phyloP scores from a whole-genome alignment of 2,329 filamentous ascomycete genomes.

The Cryphonectria parasitica region DNA sequence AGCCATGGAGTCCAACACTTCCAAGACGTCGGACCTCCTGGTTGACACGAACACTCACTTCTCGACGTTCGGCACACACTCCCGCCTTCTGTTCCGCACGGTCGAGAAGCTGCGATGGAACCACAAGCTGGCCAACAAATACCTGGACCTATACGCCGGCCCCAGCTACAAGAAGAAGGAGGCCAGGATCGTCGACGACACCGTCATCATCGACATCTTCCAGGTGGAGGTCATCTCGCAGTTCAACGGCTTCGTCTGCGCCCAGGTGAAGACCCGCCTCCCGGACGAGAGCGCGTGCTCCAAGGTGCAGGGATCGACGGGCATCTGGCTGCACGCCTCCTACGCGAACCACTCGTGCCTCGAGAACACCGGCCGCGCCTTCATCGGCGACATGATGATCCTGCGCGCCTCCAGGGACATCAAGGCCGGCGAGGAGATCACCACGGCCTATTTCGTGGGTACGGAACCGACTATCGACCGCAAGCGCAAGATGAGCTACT shows the following conservation, averaged over 20 bases:
- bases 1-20: neutral
- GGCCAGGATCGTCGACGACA: conserved; percentile 24
- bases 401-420: conserved; percentile 44
- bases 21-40: neutral
- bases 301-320: conserved; percentile 7
- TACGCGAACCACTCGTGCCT: conserved; percentile 40
- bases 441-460: conserved; percentile 13
- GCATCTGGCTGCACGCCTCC: conserved; percentile 38
- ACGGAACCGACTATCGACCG: neutral
- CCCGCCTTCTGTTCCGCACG: conserved; percentile 3
- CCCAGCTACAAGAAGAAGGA: conserved; percentile 21
- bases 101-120: conserved; percentile 31
- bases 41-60: conserved; percentile 4
- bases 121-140: conserved; percentile 25
- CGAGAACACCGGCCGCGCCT: conserved; percentile 38
- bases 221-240: conserved; percentile 27
- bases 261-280: neutral
- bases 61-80: neutral
- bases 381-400: conserved; percentile 39
- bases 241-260: conserved; percentile 30
- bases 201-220: conserved; percentile 30
- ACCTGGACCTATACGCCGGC: conserved; percentile 29
- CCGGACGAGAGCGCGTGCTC: neutral
- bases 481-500: neutral
- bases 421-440: conserved; percentile 43